Evolutionary conservation across 495 filamentous ascomycete species (phyloP).

Genomic region (Lentithecium fluviatile): DNA sequence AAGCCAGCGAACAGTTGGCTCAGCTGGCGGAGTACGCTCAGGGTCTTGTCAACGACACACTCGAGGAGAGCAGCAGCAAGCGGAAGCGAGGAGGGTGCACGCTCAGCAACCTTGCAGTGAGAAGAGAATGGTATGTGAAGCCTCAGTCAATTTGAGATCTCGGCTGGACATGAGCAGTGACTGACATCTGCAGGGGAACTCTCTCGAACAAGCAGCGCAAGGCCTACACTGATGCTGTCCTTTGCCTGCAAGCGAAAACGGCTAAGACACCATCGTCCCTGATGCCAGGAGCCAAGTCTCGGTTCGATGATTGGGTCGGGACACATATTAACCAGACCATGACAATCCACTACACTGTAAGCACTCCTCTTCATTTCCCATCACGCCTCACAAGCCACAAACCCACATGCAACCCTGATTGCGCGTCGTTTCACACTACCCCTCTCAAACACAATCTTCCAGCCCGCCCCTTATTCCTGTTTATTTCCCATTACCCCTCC

Average conservation of each 20-base stretch:
- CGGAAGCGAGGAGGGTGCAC: constrained; percentile 23
- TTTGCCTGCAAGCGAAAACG: constrained; percentile 21
- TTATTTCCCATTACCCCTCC: too few species aligned
- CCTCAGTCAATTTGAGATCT: too few species aligned
- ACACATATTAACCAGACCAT: constrained; percentile 29
- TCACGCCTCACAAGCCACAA: too few species aligned
- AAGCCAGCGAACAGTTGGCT: constrained; percentile 23
- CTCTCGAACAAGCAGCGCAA: constrained; percentile 17
- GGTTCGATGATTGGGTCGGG: constrained; percentile 30
- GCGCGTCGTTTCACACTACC: too few species aligned
- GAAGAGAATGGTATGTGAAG: constrained; percentile 28
- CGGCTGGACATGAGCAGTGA: background rate
- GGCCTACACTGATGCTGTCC: constrained; percentile 30
- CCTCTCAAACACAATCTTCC: too few species aligned
- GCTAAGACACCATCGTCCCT: constrained; percentile 18
- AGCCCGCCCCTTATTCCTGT: too few species aligned
- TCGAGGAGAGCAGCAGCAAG: constrained; percentile 3
- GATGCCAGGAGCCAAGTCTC: constrained; percentile 19
- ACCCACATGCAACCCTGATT: too few species aligned
- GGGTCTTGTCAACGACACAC: background rate
- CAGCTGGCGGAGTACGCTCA: constrained; percentile 14
- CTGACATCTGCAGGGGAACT: constrained; percentile 10
- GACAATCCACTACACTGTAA: constrained; percentile 30
- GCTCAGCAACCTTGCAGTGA: constrained; percentile 15
- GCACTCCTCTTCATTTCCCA: background rate